These are phyloP conservation scores for Suhomyces prunicola DNA, from an alignment of 805 yeast genomes.

Conservation along the genomic window DNA sequence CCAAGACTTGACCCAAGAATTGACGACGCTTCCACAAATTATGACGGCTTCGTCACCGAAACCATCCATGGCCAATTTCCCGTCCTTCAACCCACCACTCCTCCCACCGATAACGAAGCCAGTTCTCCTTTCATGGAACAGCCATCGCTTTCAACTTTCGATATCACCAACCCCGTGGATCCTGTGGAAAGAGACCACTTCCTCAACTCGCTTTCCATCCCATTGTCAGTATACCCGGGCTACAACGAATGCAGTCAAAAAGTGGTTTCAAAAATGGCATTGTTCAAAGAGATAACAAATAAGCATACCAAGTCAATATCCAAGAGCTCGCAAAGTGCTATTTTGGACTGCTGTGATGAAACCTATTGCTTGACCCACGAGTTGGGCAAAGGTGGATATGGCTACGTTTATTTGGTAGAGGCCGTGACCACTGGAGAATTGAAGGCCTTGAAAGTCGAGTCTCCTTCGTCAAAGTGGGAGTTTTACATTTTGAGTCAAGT, in stretches of 20 bases:
- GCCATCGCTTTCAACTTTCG: constrained; percentile 13
- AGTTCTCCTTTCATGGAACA: constrained; percentile 50
- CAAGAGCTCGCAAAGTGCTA: constrained; percentile 36
- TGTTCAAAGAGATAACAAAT: constrained; percentile 36
- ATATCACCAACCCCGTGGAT: constrained; percentile 43
- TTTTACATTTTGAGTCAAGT: constrained; percentile 65
- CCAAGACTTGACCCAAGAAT: constrained; percentile 15
- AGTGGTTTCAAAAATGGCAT: constrained; percentile 21
- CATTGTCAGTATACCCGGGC: constrained; percentile 30
- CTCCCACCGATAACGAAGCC: constrained; percentile 27
- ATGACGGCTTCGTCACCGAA: constrained; percentile 49
- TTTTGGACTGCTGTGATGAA: constrained; percentile 43
- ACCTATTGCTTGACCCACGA: constrained; percentile 49
- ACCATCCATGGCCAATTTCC: constrained; percentile 21
- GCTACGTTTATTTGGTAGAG: constrained; percentile 71
- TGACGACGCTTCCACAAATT: constrained; percentile 27
- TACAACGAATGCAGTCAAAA: constrained; percentile 32
- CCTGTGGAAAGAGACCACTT: constrained; percentile 35
- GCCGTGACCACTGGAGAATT: constrained; percentile 45
- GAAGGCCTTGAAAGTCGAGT: constrained; percentile 70
- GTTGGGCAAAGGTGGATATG: constrained; percentile 81
- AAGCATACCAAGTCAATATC: constrained; percentile 31
- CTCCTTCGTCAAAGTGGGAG: constrained; percentile 76
- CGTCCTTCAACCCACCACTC: constrained; percentile 13
- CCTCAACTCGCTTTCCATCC: constrained; percentile 35